Evolutionary conservation across 192 early-diverging fungal species (phyloP).

Genomic region (Powellomyces hirtus): DNA sequence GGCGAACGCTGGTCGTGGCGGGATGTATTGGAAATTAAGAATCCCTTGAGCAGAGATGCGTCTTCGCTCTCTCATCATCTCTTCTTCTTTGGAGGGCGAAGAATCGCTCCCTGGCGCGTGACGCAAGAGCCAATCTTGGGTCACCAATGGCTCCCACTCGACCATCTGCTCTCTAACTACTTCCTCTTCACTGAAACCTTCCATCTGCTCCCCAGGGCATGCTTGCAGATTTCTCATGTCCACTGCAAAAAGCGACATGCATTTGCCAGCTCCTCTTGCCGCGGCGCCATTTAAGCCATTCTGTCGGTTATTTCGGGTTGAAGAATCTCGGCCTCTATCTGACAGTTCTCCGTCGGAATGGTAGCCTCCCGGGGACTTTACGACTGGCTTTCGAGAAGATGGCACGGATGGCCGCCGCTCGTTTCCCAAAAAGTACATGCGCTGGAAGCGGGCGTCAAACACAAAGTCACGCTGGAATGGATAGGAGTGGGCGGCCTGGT

Average conservation of each 20-base stretch:
- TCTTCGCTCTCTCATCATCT: constrained; percentile 44
- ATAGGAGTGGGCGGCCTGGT: constrained; percentile 37
- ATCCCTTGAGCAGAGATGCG: constrained; percentile 50
- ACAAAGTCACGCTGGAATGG: constrained; percentile 51
- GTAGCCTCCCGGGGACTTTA: too few relatives aligned
- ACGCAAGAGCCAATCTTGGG: constrained; percentile 27
- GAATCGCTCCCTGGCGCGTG: constrained; percentile 5
- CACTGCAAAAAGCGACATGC: not conserved
- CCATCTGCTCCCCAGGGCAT: not conserved
- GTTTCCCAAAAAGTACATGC: constrained; percentile 56
- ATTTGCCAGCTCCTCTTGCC: not conserved
- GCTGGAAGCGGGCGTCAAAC: constrained; percentile 46
- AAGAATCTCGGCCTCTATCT: too few relatives aligned
- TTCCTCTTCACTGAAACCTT: not conserved
- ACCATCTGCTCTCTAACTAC: not conserved
- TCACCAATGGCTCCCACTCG: constrained; percentile 29
- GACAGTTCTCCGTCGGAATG: too few relatives aligned
- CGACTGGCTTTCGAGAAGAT: constrained; percentile 11
- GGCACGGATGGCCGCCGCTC: constrained; percentile 26
- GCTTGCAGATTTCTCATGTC: not conserved
- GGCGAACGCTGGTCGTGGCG: not conserved
- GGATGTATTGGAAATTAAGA: constrained; percentile 25
- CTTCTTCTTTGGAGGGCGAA: constrained; percentile 28
- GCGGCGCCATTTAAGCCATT: not conserved
- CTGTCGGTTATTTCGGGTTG: too few relatives aligned